Base-by-base conservation (phyloP, 2,329 filamentous ascomycete genomes). In the Aspergillus sp. region DNA sequence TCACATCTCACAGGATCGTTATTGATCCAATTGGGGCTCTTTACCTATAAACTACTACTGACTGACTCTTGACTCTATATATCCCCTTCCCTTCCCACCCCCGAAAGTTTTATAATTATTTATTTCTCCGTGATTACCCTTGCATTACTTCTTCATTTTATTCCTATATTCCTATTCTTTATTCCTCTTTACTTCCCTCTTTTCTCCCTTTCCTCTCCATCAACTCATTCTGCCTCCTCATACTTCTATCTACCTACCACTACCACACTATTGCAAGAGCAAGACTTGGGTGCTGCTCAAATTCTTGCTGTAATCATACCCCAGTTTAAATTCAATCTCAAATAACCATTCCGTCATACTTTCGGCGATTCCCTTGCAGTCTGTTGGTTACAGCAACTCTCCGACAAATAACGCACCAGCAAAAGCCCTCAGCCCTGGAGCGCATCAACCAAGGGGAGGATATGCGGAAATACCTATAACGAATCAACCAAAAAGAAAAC, bases 181-280 rank as follows among this genome's bases (percentile, higher is more conserved):
- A 2, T 19, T 19, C 19, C 52, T 57, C 53, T 51, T 53, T 55
- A 53, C 58, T 61, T 58, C 57, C 60, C 57, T 56, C 46, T 51
- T 47, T 48, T 32, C 30, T 32, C 30, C 30, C 30, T 48, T 44
- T 9, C 35, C 47, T 50, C 52, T 49, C 41, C 42, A 19, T 19
- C 43, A 36, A 49, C 48, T 42, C 45, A 28, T 43, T 47, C 50
- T 41, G 44, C 28, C 30, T 33, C 12, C 12, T 47, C 45, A 32
- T 44, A 47, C 46, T 36, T 43, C 42, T 43, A 19, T 19, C 2
- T 19, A 19, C 19, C 19, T 19, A 19, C 19, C 19, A 19, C 19
- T 19, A 19, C 19, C 19, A 19, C 19, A 19, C 19, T 19, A 19
- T 19, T 19, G 19, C 19, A 19, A 19, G 19, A 19, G 19, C 19